Evolutionary conservation across 148 eudicot species (phyloP).

Genomic region (Hydrangea macrophylla): DNA sequence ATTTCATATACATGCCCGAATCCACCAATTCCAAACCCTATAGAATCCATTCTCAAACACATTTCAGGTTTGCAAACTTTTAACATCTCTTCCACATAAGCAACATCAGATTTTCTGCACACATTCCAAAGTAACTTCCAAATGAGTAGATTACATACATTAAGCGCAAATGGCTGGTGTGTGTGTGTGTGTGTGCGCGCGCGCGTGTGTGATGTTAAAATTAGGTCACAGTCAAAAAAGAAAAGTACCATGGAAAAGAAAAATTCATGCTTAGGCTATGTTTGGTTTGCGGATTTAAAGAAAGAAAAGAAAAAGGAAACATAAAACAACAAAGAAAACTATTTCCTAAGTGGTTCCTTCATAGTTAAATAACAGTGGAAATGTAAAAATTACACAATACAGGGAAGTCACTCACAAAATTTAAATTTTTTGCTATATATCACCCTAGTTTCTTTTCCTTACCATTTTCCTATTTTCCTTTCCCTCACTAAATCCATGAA

Average conservation of each 20-base stretch:
- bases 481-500: no score
- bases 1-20: conserved; percentile 7
- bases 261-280: no score
- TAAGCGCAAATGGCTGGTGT: background rate
- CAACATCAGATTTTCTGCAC: background rate
- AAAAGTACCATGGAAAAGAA: no score
- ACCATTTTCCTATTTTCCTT: no score
- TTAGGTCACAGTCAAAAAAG: no score
- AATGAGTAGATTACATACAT: background rate
- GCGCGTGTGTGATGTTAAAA: background rate
- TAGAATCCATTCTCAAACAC: background rate
- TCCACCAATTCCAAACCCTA: conserved; percentile 4
- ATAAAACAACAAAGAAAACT: no score
- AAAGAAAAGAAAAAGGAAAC: background rate
- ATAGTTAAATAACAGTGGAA: no score
- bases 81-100: conserved; percentile 7
- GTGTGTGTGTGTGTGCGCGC: background rate
- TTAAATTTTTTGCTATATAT: no score
- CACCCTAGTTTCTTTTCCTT: no score
- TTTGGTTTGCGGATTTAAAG: background rate
- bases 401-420: background rate
- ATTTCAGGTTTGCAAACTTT: background rate
- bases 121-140: background rate
- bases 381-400: no score
- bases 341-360: no score